Percentiles rank a stretch among this genome's conserved stretches.
These are phyloP conservation scores for Lupinus albus DNA, from an alignment of 306 rosid genomes.

Conservation along the genomic window DNA sequence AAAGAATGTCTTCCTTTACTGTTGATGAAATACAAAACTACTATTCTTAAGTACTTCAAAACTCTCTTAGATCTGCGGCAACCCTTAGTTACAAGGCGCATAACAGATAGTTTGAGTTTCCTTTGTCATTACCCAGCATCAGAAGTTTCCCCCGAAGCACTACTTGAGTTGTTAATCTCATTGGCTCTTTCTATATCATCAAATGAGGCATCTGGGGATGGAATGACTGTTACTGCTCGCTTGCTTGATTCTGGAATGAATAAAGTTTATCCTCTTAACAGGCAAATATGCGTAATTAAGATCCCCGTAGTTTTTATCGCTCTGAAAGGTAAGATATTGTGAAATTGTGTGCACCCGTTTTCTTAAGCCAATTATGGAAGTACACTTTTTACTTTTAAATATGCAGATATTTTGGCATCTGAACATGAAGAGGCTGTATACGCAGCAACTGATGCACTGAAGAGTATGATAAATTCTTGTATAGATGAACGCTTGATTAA, in stretches of 20 bases:
- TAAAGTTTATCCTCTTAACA: conserved; percentile 60
- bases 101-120: conserved; percentile 67
- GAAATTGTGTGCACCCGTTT: conserved; percentile 18
- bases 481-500: conserved; percentile 72
- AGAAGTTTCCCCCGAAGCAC: conserved; percentile 61
- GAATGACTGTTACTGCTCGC: conserved; percentile 70
- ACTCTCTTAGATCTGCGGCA: conserved; percentile 69
- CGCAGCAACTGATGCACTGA: conserved; percentile 65
- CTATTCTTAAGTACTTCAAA: conserved; percentile 66
- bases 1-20: conserved; percentile 74
- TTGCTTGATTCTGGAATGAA: conserved; percentile 77
- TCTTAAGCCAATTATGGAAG: conserved; percentile 13
- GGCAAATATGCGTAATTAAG: conserved; percentile 66
- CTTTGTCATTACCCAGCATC: conserved; percentile 60
- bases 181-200: conserved; percentile 61
- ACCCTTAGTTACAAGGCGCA: conserved; percentile 69
- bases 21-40: conserved; percentile 60
- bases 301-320: conserved; percentile 73
- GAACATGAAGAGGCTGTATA: conserved; percentile 83
- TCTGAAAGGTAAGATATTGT: conserved; percentile 63
- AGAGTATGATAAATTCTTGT: conserved; percentile 66
- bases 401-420: conserved; percentile 79
- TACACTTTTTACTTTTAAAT: conserved; percentile 27
- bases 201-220: conserved; percentile 75
- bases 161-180: conserved; percentile 65